phyloP scores from a whole-genome alignment of 2,329 filamentous ascomycete genomes.

The Cladophialophora chaetospira region DNA sequence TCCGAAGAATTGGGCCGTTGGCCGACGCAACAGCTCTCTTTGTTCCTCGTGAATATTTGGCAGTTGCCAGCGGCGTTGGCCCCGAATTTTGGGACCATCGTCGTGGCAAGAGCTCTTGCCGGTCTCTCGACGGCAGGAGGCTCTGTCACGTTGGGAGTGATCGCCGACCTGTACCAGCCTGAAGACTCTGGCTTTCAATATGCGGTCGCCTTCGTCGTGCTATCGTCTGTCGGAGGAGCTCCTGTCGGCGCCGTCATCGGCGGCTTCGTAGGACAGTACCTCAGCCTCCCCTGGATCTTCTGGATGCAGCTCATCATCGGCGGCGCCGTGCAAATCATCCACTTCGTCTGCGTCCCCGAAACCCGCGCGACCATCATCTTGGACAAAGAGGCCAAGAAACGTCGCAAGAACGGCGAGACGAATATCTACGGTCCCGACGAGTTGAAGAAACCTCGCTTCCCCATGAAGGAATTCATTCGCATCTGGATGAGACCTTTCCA shows the following conservation, averaged over 20 bases:
- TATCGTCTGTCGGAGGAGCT: slow-evolving; percentile 59
- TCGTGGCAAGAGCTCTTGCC: slow-evolving; percentile 68
- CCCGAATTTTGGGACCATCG: slow-evolving; percentile 67
- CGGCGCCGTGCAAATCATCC: slow-evolving; percentile 52
- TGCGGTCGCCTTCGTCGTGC: slow-evolving; percentile 62
- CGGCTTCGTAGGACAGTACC: slow-evolving; percentile 53
- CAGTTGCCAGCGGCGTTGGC: slow-evolving; percentile 71
- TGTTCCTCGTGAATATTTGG: slow-evolving; percentile 76
- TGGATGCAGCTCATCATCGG: slow-evolving; percentile 65
- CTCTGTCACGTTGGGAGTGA: slow-evolving; percentile 65
- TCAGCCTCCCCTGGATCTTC: slow-evolving; percentile 62
- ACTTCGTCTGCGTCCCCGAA: slow-evolving; percentile 58
- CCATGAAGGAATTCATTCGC: slow-evolving; percentile 57
- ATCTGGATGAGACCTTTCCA: slow-evolving; percentile 64
- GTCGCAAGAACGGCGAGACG: slow-evolving; percentile 52
- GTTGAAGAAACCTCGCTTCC: slow-evolving; percentile 59
- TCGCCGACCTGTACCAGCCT: slow-evolving; percentile 63
- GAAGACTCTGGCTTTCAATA: slow-evolving; percentile 56
- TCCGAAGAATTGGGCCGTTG: slow-evolving; percentile 78
- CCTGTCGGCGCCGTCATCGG: slow-evolving; percentile 58
- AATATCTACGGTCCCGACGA: slow-evolving; percentile 67
- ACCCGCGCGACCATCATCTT: slow-evolving; percentile 61
- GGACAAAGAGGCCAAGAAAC: slow-evolving; percentile 59
- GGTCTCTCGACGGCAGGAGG: slow-evolving; percentile 66
- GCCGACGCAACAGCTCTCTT: slow-evolving; percentile 70